These are phyloP conservation scores for Hypericum androsaemum DNA, from an alignment of 345 rosid genomes.

Conservation along the genomic window DNA sequence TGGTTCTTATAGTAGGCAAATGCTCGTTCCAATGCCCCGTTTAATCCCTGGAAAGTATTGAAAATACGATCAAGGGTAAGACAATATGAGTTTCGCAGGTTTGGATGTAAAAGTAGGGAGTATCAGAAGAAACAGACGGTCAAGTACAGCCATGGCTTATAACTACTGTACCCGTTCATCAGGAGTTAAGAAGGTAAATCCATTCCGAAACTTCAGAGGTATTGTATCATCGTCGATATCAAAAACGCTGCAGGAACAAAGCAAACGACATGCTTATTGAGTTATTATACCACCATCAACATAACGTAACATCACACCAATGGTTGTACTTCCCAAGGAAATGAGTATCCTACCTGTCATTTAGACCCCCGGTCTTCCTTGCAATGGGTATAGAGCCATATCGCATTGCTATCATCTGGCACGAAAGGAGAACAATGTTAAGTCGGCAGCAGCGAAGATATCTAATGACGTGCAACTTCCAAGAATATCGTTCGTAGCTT, in stretches of 20 bases:
- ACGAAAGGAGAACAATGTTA: neutral
- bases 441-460: no score
- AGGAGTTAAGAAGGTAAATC: constrained; percentile 58
- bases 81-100: neutral
- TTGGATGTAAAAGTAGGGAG: neutral
- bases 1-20: constrained; percentile 42
- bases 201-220: constrained; percentile 58
- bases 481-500: no score
- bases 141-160: neutral
- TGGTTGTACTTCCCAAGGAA: constrained; percentile 1
- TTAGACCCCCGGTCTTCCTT: constrained; percentile 87
- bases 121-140: neutral
- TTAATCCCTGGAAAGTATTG: constrained; percentile 40
- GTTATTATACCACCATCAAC: constrained; percentile 7
- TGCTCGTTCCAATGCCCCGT: constrained; percentile 63
- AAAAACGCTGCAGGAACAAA: constrained; percentile 46
- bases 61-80: neutral
- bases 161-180: constrained; percentile 60
- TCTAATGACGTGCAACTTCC: no score
- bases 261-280: neutral
- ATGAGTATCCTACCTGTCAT: constrained; percentile 56
- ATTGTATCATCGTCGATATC: constrained; percentile 74
- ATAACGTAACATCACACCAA: constrained; percentile 4
- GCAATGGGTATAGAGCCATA: constrained; percentile 81
- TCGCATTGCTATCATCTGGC: constrained; percentile 93